A percentile compares a stretch with the other conserved stretches of the same genome.
Conservation (phyloP, 1,139 yeast species). For the Yamadazyma jaroonii region DNA sequence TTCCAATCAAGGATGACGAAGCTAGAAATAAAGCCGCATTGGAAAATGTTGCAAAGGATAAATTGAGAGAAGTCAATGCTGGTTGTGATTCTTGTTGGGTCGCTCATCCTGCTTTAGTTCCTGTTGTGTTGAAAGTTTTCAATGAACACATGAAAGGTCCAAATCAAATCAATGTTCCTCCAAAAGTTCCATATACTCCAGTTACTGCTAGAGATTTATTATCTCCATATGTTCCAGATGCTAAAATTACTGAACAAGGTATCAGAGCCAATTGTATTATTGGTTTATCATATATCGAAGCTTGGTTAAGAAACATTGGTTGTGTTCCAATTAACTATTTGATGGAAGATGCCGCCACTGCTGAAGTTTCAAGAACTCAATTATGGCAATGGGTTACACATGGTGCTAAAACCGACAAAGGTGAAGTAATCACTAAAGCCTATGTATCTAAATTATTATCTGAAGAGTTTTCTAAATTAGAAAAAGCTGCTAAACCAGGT, state of each 20-base stretch:
- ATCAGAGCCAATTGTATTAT: conserved; percentile 67
- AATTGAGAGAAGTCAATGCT: conserved; percentile 68
- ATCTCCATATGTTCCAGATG: conserved; percentile 66
- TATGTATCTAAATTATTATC: conserved; percentile 54
- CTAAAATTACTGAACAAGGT: conserved; percentile 67
- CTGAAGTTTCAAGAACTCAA: conserved; percentile 81
- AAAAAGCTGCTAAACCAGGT: conserved; percentile 45
- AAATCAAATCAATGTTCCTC: conserved; percentile 70
- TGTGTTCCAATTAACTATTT: conserved; percentile 80
- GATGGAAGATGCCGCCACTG: conserved; percentile 90
- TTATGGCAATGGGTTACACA: conserved; percentile 85
- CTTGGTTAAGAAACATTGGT: conserved; percentile 78
- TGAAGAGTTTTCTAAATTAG: conserved; percentile 62
- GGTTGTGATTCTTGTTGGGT: conserved; percentile 87
- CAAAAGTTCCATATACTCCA: conserved; percentile 41
- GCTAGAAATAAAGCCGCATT: conserved; percentile 64
- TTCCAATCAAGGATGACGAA: conserved; percentile 69
- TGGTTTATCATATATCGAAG: conserved; percentile 78
- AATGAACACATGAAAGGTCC: conserved; percentile 83
- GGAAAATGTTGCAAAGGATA: conserved; percentile 71
- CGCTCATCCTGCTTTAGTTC: conserved; percentile 78
- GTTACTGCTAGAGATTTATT: conserved; percentile 68
- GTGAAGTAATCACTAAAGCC: conserved; percentile 55
- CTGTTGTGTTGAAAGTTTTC: conserved; percentile 72
- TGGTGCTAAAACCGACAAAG: conserved; percentile 60